Conservation (phyloP, 2,329 filamentous ascomycete genomes). For the Venturia effusa region DNA sequence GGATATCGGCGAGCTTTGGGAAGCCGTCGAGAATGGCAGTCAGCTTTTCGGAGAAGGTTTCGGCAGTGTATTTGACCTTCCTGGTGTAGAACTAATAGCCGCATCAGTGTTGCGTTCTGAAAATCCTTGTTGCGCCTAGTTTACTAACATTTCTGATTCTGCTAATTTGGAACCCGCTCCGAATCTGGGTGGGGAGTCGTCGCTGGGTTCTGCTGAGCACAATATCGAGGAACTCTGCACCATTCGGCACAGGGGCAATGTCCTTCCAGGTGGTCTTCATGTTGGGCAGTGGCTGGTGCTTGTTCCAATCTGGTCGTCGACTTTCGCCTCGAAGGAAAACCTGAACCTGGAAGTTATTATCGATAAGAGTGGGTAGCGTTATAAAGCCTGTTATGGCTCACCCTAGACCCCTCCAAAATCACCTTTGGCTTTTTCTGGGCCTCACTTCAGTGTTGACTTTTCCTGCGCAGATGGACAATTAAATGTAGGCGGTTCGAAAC, state of each 20-base stretch:
- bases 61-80: constrained; percentile 96
- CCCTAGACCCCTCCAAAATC: too few relatives aligned
- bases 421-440: too few relatives aligned
- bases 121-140: not conserved
- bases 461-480: too few relatives aligned
- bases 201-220: constrained; percentile 89
- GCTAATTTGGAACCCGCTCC: constrained; percentile 89
- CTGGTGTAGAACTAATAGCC: constrained; percentile 78
- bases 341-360: not conserved
- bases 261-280: constrained; percentile 47
- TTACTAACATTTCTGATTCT: constrained; percentile 56
- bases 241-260: constrained; percentile 80
- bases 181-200: constrained; percentile 87
- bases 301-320: not conserved
- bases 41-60: constrained; percentile 94
- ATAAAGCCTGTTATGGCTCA: not conserved
- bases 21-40: constrained; percentile 85
- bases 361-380: not conserved
- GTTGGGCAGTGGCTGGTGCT: not conserved
- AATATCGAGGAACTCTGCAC: constrained; percentile 95
- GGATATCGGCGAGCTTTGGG: constrained; percentile 84
- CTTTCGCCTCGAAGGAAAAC: not conserved
- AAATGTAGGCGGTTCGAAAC: too few relatives aligned
- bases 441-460: not conserved
- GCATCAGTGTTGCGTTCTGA: not conserved